These are phyloP conservation scores for Flaveria brownii DNA, from an alignment of 129 eudicot species.

Conservation along the genomic window DNA sequence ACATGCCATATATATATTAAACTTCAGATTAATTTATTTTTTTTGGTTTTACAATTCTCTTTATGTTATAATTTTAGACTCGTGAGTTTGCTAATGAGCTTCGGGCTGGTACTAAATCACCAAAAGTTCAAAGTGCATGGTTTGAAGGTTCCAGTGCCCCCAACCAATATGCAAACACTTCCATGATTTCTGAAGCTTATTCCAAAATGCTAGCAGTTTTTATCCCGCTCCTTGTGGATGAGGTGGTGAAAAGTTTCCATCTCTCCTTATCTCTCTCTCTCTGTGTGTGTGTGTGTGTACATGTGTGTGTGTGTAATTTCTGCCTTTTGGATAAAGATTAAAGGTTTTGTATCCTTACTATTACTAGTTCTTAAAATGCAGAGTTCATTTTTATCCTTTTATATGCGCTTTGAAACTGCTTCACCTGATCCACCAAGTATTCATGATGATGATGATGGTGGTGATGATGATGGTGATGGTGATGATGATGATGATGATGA, in stretches of 20 bases:
- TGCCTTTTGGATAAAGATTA: neutral
- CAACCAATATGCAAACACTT: conserved; percentile 61
- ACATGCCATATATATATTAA: neutral
- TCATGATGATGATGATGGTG: conserved; percentile 18
- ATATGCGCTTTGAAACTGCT: conserved; percentile 88
- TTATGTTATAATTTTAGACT: conserved; percentile 48
- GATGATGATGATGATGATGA: conserved; percentile 12
- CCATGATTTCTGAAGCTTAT: conserved; percentile 73
- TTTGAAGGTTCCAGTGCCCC: conserved; percentile 66
- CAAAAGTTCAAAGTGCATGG: conserved; percentile 76
- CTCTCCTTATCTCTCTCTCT: neutral
- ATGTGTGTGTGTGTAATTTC: neutral
- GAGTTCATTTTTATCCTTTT: conserved; percentile 88
- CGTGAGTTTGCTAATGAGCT: conserved; percentile 92
- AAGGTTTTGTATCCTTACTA: conserved; percentile 8
- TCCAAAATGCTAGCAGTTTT: conserved; percentile 73
- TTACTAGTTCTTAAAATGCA: conserved; percentile 38
- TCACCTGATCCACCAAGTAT: conserved; percentile 57
- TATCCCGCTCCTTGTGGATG: conserved; percentile 83
- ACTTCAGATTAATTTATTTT: neutral
- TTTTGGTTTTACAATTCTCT: neutral
- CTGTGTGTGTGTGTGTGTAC: neutral
- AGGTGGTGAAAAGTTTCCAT: conserved; percentile 44
- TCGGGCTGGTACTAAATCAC: conserved; percentile 71
- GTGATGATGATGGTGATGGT: conserved; percentile 29